A percentile compares a stretch with the other conserved stretches of the same genome.
Evolutionary conservation across 176 grass and related monocot genomes (phyloP).

Genomic region (Hordeum marinum): DNA sequence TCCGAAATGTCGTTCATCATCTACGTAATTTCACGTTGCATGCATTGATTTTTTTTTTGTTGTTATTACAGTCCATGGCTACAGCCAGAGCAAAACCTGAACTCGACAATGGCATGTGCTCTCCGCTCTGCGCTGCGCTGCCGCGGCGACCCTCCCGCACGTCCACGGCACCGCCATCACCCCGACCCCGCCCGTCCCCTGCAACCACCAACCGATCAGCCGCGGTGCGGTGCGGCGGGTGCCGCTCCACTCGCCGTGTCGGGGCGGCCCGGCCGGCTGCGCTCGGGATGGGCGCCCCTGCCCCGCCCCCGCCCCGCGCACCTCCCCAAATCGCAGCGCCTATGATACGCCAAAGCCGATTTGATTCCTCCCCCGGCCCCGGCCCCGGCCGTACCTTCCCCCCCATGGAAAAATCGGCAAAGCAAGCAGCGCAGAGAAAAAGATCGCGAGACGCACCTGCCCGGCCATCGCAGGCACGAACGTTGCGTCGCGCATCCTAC

Average conservation of each 20-base stretch:
- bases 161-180: background rate
- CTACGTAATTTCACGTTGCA: no score
- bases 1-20: no score
- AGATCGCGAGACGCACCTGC: background rate
- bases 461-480: background rate
- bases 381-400: background rate
- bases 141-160: background rate
- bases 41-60: no score
- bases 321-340: background rate
- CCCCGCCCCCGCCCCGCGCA: no score
- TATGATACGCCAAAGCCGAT: constrained; percentile 15
- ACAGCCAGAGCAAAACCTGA: no score
- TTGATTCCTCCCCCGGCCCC: background rate
- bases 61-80: no score
- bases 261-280: background rate
- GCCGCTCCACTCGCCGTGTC: constrained; percentile 6
- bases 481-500: background rate
- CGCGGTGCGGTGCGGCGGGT: background rate
- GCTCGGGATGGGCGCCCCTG: background rate
- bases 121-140: background rate
- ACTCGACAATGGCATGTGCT: background rate
- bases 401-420: background rate
- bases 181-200: background rate
- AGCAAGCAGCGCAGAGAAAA: background rate
- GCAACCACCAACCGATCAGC: background rate